A percentile compares a stretch with the other conserved stretches of the same genome.
Conservation (phyloP, 345 rosid species). For the Sonneratia alba region DNA sequence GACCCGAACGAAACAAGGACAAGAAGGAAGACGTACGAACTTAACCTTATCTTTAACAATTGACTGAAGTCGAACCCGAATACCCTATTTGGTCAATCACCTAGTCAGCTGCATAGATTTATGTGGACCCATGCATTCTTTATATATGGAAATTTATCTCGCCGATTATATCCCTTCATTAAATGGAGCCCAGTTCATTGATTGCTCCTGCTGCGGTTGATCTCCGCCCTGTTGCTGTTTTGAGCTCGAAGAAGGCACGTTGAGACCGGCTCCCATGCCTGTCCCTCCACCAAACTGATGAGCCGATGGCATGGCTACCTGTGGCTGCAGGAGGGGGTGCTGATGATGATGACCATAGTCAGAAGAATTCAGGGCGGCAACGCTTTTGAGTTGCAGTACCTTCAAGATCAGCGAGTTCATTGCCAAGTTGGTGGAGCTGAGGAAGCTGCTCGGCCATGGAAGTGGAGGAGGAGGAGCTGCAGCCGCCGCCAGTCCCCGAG, state of each 20-base stretch:
- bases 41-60: neutral
- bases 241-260: constrained; percentile 53
- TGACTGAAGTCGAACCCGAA: neutral
- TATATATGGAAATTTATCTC: neutral
- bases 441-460: constrained; percentile 53
- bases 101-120: neutral
- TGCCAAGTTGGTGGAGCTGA: constrained; percentile 44
- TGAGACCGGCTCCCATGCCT: constrained; percentile 29
- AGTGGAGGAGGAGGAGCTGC: constrained; percentile 24
- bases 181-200: constrained; percentile 72
- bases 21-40: too few species aligned
- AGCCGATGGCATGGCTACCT: constrained; percentile 21
- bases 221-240: constrained; percentile 12
- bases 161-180: constrained; percentile 30
- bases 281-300: neutral
- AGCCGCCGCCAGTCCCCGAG: constrained; percentile 27
- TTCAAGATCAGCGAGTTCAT: constrained; percentile 75
- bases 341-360: constrained; percentile 5
- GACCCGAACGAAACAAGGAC: too few species aligned
- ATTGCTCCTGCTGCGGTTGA: constrained; percentile 64
- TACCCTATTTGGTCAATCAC: neutral
- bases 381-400: constrained; percentile 65
- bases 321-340: constrained; percentile 28
- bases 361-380: neutral
- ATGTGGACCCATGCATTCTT: neutral